phyloP scores from a whole-genome alignment of 495 filamentous ascomycete species.

The Aspergillus nanangensis region DNA sequence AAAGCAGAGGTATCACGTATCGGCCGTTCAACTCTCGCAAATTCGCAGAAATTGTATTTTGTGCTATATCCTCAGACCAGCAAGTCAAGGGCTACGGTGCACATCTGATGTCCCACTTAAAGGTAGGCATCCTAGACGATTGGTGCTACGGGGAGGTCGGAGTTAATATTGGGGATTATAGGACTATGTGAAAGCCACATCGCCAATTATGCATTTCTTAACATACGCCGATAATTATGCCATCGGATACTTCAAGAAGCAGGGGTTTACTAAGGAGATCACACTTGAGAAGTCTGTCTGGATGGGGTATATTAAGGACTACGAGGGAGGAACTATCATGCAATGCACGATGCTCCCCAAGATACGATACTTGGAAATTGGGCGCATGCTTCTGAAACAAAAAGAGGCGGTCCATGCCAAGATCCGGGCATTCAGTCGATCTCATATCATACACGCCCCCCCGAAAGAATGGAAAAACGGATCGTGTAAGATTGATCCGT shows the following conservation, averaged over 20 bases:
- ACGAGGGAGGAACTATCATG: conserved; percentile 99
- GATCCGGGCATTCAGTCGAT: conserved; percentile 85
- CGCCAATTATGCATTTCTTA: conserved; percentile 95
- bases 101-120: conserved; percentile 95
- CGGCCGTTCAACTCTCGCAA: conserved; percentile 88
- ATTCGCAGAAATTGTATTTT: conserved; percentile 98
- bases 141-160: background rate
- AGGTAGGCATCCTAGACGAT: conserved; percentile 35
- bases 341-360: conserved; percentile 96
- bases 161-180: conserved; percentile 18
- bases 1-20: conserved; percentile 81
- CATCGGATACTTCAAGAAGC: conserved; percentile 99
- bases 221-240: conserved; percentile 99
- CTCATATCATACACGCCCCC: conserved; percentile 79
- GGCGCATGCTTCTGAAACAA: conserved; percentile 95
- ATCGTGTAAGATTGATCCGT: conserved; percentile 66
- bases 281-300: conserved; percentile 83
- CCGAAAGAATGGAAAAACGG: conserved; percentile 82
- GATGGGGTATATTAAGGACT: conserved; percentile 99
- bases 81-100: conserved; percentile 98
- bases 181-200: conserved; percentile 97
- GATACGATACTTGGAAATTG: conserved; percentile 88
- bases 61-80: conserved; percentile 94
- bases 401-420: conserved; percentile 93
- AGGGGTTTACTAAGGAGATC: conserved; percentile 98